Conservation (phyloP, 2,329 filamentous ascomycete species). For the Xylaria sp. region DNA sequence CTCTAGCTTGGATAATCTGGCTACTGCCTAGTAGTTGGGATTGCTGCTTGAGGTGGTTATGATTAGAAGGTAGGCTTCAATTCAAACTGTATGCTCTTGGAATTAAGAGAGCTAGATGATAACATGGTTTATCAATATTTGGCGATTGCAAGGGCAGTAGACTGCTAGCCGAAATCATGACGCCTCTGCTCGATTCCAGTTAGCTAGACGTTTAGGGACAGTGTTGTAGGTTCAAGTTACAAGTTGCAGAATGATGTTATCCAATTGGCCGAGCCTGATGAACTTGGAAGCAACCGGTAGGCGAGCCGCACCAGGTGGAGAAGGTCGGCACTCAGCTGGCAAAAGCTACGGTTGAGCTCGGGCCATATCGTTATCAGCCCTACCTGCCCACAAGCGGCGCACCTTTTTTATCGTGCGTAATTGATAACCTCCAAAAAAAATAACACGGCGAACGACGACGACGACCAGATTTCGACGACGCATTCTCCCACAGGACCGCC, state of each 20-base stretch:
- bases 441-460: conserved; percentile 34
- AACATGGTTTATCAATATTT: too few relatives aligned
- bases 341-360: not conserved
- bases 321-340: conserved; percentile 1
- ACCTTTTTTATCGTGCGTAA: conserved; percentile 39
- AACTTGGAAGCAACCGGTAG: not conserved
- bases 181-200: too few relatives aligned
- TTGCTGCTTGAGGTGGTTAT: not conserved
- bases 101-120: too few relatives aligned
- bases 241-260: conserved; percentile 18
- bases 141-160: too few relatives aligned
- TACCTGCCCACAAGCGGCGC: conserved; percentile 38
- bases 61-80: too few relatives aligned
- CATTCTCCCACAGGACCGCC: conserved; percentile 31
- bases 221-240: too few relatives aligned
- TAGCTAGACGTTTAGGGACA: too few relatives aligned
- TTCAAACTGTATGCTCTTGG: too few relatives aligned
- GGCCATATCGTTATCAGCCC: conserved; percentile 37
- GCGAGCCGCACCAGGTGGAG: conserved; percentile 3
- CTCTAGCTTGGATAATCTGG: not conserved
- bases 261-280: conserved; percentile 22
- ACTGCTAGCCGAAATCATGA: too few relatives aligned
- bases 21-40: not conserved
- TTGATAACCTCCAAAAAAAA: conserved; percentile 36
- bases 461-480: conserved; percentile 36